Evolutionary conservation across 2,329 filamentous ascomycete species (phyloP).

Genomic region (Trichoderma hamatum): DNA sequence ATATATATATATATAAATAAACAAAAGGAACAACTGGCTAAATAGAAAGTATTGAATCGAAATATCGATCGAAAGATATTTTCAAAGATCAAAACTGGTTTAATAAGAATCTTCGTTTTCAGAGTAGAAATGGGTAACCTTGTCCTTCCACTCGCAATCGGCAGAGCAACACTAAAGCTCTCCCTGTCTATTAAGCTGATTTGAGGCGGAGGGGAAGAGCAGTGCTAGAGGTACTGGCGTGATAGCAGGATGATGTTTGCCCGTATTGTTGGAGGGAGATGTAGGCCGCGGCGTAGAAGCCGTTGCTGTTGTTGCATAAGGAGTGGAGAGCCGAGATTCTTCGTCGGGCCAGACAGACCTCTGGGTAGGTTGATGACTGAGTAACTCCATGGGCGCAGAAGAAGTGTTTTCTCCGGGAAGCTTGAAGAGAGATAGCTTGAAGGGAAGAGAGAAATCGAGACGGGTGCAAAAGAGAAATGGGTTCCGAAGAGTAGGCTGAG

Average conservation of each 20-base stretch:
- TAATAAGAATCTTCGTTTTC: not conserved
- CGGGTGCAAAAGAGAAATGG: constrained; percentile 43
- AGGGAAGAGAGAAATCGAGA: constrained; percentile 35
- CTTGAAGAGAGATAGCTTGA: constrained; percentile 32
- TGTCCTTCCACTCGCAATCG: not conserved
- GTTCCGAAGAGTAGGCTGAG: constrained; percentile 34
- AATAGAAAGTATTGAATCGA: not conserved
- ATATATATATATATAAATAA: not conserved
- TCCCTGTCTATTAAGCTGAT: not conserved
- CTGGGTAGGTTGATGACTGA: constrained; percentile 12
- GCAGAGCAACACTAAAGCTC: constrained; percentile 9
- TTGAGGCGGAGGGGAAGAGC: not conserved
- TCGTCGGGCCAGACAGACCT: constrained; percentile 11
- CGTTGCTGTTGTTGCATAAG: not conserved
- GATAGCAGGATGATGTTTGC: not conserved
- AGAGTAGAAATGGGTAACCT: not conserved
- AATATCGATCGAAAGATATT: not conserved
- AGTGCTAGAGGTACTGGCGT: not conserved
- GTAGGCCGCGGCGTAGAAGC: not conserved
- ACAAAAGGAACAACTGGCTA: not conserved
- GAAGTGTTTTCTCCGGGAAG: constrained; percentile 7
- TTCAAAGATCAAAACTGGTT: not conserved
- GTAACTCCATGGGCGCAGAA: constrained; percentile 31
- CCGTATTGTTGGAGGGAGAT: not conserved
- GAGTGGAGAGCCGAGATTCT: constrained; percentile 4